Conservation (phyloP, 2,329 filamentous ascomycete species). For the Aschersonia sp. region DNA sequence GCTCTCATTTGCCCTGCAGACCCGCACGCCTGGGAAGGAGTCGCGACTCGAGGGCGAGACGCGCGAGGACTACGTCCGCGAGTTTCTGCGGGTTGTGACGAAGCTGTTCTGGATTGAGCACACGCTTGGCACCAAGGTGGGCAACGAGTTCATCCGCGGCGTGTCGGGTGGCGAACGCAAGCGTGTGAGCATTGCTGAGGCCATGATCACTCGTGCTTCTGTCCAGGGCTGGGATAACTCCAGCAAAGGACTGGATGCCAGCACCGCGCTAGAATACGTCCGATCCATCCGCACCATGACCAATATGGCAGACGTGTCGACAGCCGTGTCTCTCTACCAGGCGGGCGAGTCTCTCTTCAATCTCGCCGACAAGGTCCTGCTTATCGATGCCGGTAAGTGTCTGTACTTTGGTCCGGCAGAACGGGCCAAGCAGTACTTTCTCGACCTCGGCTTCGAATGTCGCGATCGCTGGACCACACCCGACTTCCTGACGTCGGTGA, state of each 20-base stretch:
- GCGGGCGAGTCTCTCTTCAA: constrained; percentile 51
- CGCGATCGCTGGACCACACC: constrained; percentile 56
- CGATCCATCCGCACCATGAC: constrained; percentile 49
- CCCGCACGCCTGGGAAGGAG: constrained; percentile 38
- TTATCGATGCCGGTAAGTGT: constrained; percentile 59
- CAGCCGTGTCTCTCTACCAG: constrained; percentile 57
- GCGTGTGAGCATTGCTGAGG: constrained; percentile 63
- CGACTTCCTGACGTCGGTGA: constrained; percentile 68
- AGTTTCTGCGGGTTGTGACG: constrained; percentile 45
- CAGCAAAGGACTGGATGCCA: constrained; percentile 57
- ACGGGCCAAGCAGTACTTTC: constrained; percentile 53
- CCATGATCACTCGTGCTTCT: constrained; percentile 39
- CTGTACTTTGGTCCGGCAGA: constrained; percentile 55
- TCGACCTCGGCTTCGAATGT: constrained; percentile 57
- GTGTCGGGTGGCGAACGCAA: constrained; percentile 54
- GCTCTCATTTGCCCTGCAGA: constrained; percentile 50
- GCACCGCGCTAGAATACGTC: constrained; percentile 59
- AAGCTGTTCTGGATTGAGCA: constrained; percentile 61
- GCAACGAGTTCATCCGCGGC: constrained; percentile 50
- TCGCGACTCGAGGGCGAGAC: constrained; percentile 43
- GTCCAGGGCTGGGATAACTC: constrained; percentile 65
- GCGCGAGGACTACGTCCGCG: constrained; percentile 36
- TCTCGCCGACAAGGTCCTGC: constrained; percentile 60
- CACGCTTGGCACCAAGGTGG: constrained; percentile 53
- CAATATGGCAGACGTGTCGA: constrained; percentile 56